Evolutionary conservation across 2,329 filamentous ascomycete genomes (phyloP), one percentile per base, ranked within the genome.

Genomic region (Reticulascus tulasneorum): DNA sequence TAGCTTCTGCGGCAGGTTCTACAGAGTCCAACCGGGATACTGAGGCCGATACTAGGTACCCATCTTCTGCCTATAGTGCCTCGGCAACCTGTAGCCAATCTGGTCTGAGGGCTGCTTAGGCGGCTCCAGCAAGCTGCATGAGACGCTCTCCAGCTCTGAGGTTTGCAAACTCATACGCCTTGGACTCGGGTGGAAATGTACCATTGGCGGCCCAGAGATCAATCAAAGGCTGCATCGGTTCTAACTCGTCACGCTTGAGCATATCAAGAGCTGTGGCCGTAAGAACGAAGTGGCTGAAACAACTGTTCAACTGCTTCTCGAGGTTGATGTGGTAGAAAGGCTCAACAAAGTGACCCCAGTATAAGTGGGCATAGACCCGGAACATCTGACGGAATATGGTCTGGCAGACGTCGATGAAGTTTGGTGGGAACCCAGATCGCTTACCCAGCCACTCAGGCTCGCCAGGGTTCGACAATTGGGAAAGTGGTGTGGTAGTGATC

Each of bases 371-470:
- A 57, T 98, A 98, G 50, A 96, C 91, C 41, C 93, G 86, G 73
- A 98, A 97, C 84, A 98, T 97, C 66, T 96, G 93, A 52, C 90
- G 85, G 69, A 96, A 91, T 54, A 96, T 93, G 47, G 84, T 84
- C 69, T 94, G 89, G 70, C 91, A 93, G 50, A 95, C 89, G 44
- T 84, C 79, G 51, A 91, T 74, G 61, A 96, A 97, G 48, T 87
- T 86, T 46, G 85, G 79, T 3, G 93, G 93, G 62, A 98, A 98
- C 5, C 91, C 91, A 42, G 86, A 93, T 29, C 86, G 79, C 67
- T 94, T 94, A 53, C 93, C 93, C 38, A 95, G 75, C 86, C 89
- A 97, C 42, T 82, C 79, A 16, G 63, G 65, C 38, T 85, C 82
- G 27, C 78, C 69, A 5, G 68, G 65, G 43, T 71, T 81, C 26